phyloP scores from a whole-genome alignment of 148 eudicot genomes.

The Arbutus unedo region DNA sequence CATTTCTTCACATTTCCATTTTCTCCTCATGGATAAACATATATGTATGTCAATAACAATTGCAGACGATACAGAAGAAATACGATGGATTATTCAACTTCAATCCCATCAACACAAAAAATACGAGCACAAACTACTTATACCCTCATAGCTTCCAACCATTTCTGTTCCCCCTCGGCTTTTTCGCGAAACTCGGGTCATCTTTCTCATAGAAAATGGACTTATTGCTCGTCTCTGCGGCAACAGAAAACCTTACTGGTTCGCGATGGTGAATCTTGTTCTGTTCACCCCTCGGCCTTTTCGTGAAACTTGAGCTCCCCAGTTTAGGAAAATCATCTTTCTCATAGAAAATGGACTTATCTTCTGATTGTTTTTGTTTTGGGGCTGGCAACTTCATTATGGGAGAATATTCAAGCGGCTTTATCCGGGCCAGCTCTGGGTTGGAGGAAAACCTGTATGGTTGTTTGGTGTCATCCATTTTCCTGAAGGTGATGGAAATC shows the following conservation, averaged over 20 bases:
- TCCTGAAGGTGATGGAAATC: slow-evolving; percentile 63
- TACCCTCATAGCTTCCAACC: neutral
- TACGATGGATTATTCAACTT: no score
- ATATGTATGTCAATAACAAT: no score
- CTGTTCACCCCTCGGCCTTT: no score
- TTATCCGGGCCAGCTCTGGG: no score
- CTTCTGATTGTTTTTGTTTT: neutral
- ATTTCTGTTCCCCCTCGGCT: no score
- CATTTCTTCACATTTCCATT: no score
- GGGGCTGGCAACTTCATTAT: slow-evolving; percentile 17
- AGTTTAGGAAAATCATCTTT: slow-evolving; percentile 37
- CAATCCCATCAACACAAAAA: no score
- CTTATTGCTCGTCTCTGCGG: slow-evolving; percentile 1
- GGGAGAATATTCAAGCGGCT: slow-evolving; percentile 6
- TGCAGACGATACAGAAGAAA: no score
- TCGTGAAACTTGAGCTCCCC: slow-evolving; percentile 8
- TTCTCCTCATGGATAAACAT: no score
- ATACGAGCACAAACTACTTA: no score
- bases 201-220: slow-evolving; percentile 19
- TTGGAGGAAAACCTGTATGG: no score
- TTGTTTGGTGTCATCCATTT: slow-evolving; percentile 30
- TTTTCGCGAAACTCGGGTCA: slow-evolving; percentile 3
- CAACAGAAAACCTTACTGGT: neutral
- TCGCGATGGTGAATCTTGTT: neutral
- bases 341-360: slow-evolving; percentile 16